Base-by-base conservation (phyloP, 768 basidiomycete species). In the Boletus rex-veris region DNA sequence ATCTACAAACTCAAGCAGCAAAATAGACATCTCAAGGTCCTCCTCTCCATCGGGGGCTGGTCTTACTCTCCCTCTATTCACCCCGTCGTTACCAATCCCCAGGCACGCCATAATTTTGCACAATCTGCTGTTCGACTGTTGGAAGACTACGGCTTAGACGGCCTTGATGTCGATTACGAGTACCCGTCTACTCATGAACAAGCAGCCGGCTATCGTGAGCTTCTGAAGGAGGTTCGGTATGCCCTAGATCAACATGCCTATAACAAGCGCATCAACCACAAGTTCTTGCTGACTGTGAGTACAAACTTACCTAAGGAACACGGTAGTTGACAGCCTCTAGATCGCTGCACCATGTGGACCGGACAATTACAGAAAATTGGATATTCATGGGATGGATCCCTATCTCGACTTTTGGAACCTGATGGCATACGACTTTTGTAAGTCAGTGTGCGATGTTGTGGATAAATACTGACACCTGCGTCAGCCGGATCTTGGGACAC, bases 381-480 rank as follows among this genome's bases (percentile, higher is more conserved):
- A 84, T 54, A 77, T 93, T 43, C 73, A 70, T 21, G 90, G 90
- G 56, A 98, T 99, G 95, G 87, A 94, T 67, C 77, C 77, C 54
- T 85, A 80, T 53, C 83, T 99, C 21, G 90, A 92, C 64, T 94
- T 98, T 69, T 98, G 94, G 95, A 98, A 99, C 67, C 73, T 99
- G 69, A 99, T 99, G 97, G 85, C 88, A 1, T 92, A 92, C 59
- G 90, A 92, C 67, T 92, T 87, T 62, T 81, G 88, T 87, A 59
- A 58, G 67, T 45, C 51, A 79, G 71, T 28, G 38, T 19, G 21
- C 33, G 39, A 36, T 24, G 40, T 38, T 51, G 19, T 26, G 55
- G 41, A 53, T 46, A 38, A 45, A 47, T 52, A 43, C 42, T 63
- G 39, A 65, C 45, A 26, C 15, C n/a, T 46, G 14, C 40, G 18